These are phyloP conservation scores for Cystobasidium sp. DNA, from an alignment of 1,284 basidiomycete species.

Conservation along the genomic window DNA sequence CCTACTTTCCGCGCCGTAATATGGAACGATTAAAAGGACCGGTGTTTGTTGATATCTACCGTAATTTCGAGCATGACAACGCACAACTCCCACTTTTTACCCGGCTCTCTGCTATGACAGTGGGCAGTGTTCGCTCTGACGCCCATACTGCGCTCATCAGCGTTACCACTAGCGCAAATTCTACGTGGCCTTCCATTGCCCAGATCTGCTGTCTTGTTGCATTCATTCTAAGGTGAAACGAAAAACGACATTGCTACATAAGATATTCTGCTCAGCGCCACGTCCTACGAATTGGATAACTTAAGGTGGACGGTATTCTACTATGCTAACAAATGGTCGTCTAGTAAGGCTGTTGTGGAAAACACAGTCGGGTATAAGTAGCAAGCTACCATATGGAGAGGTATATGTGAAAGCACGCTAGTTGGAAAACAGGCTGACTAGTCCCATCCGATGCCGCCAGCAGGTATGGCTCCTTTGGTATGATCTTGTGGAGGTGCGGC, in stretches of 20 bases:
- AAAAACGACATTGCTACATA: constrained; percentile 18
- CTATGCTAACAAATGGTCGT: neutral
- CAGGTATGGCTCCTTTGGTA: too few relatives aligned
- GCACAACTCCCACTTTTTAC: too few relatives aligned
- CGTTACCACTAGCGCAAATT: too few relatives aligned
- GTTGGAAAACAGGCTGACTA: neutral
- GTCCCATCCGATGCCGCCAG: neutral
- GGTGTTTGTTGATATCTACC: neutral
- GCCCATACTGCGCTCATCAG: too few relatives aligned
- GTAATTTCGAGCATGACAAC: too few relatives aligned
- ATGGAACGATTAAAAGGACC: neutral
- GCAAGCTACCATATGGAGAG: neutral
- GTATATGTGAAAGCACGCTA: neutral
- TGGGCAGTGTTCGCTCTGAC: too few relatives aligned
- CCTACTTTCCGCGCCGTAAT: too few relatives aligned
- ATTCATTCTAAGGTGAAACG: neutral
- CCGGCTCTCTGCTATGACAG: too few relatives aligned
- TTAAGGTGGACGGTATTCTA: neutral
- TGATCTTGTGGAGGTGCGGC: neutral
- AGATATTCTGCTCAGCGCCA: neutral
- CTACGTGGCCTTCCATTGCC: too few relatives aligned
- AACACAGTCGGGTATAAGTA: neutral
- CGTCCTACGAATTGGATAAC: too few relatives aligned
- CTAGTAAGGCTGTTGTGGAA: neutral
- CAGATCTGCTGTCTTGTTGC: too few relatives aligned